Evolutionary conservation across 306 rosid genomes (phyloP).

Genomic region (Glycine tomentella): DNA sequence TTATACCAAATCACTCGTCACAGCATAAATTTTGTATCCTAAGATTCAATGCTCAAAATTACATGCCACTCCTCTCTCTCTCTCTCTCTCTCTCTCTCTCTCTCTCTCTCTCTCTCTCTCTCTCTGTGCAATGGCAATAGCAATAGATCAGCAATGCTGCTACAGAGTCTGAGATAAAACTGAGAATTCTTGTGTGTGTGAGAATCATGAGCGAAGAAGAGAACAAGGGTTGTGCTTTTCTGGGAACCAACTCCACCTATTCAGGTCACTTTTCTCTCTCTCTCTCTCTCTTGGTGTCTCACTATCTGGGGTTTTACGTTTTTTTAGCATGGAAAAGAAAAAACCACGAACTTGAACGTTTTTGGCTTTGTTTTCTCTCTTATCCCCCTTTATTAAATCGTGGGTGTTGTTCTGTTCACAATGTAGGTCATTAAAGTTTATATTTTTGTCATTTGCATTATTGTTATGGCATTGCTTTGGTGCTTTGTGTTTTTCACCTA

Average conservation of each 20-base stretch:
- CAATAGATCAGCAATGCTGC: conserved; percentile 26
- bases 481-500: conserved; percentile 28
- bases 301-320: conserved; percentile 3
- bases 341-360: not conserved
- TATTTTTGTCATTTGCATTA: not conserved
- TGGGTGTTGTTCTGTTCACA: conserved; percentile 32
- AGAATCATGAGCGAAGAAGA: conserved; percentile 63
- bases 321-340: not conserved
- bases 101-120: too few species aligned
- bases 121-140: conserved; percentile 8
- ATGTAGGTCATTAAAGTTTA: conserved; percentile 43
- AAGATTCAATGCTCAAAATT: conserved; percentile 43
- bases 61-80: conserved; percentile 38
- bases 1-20: conserved; percentile 39
- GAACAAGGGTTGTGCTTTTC: conserved; percentile 42
- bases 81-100: conserved; percentile 15
- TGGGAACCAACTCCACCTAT: conserved; percentile 55
- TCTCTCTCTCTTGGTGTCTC: not conserved
- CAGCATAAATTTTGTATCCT: conserved; percentile 28
- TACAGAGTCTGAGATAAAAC: conserved; percentile 41
- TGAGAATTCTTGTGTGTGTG: conserved; percentile 3
- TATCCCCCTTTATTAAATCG: conserved; percentile 34
- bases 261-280: conserved; percentile 51
- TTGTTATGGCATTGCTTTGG: conserved; percentile 22
- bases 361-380: conserved; percentile 20